Evolutionary conservation across 345 rosid genomes (phyloP), one percentile per base, ranked within the genome.

Genomic region (Lumnitzera littorea): DNA sequence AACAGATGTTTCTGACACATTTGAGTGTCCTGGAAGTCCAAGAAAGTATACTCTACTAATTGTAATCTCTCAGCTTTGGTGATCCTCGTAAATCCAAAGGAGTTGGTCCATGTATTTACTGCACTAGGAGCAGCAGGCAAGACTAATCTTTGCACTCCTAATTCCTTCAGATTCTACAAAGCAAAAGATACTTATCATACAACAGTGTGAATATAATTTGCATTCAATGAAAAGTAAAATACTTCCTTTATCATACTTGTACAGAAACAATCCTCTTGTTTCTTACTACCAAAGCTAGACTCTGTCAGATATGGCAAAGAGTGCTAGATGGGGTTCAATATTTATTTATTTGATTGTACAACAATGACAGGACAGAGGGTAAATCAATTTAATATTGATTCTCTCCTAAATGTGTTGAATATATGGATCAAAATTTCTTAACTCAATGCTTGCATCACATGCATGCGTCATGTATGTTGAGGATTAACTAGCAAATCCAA

Each of bases 41-140:
- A 64, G 76, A 88, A 81, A 24, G 85, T 74, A 62, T 63, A 76
- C 58, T 80, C 69, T 51, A 81, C 47, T 57, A 84, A 80, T 48
- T 74, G 24, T 65, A 74, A 62, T 74, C 79, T 86, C 74, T 88
- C 87, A 12, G 64, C 52, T 3, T 67, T 56, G n/a, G 67, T 70
- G 87, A 84, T 77, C 74, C 72, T 67, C 58, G 87, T 51, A 76
- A 85, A 91, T 25, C 96, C 97, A 73, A 91, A 91, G 24, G 96
- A 79, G 48, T 70, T 62, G 14, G 81, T 88, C 95, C 96, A 91
- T 15, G 89, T 75, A 62, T 76, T 72, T 62, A 91, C 48, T 51
- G 80, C 74, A 57, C 70, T 65, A 53, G 83, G 82, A 71, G 81
- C 89, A 67, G 98, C 96, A 52, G 96, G 95, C 71, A 91, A 69